Base-by-base conservation (phyloP, 2,329 filamentous ascomycete genomes). In the Verticillium tricorpus region DNA sequence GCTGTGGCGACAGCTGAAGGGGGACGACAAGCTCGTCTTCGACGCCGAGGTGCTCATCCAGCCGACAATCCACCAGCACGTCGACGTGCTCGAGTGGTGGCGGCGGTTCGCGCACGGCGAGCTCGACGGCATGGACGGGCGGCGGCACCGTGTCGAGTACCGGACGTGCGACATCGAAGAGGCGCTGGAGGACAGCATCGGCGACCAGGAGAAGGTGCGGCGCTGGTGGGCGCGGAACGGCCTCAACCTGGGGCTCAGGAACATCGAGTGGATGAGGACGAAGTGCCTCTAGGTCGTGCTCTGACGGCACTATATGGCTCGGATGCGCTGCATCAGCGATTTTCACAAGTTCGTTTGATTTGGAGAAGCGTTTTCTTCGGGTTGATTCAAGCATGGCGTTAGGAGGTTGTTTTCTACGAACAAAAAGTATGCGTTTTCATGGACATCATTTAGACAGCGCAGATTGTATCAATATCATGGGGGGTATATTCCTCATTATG, bases 81-180 rank as follows among this genome's bases (percentile, higher is more conserved):
- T 93, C 3, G 82, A 87, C 39, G 92, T 97, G 25, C 79, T 98
- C 8, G 92, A 97, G 72, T 97, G 94, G 94, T 97, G 94, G 93
- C 90, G 91, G 70, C 82, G 82, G 60, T 90, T 88, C 68, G 84
- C 85, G 8, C 78, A 83, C 60, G 81, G 84, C 57, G 79, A 82
- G 69, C 76, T 85, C 35, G 78, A 78, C 1, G 82, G 79, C 50
- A 85, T 81, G 83, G 76, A 80, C 50, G 83, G 82, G 17, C 76
- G 80, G 35, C 78, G 78, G 65, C 82, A 93, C 67, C 84, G 85
- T 59, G 93, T 97, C 31, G 92, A 96, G 74, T 97, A 97, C 76
- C 93, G 94, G 74, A 96, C 92, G 1, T 97, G 93, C 74, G 93
- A 96, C 74, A 95, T 98, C 64, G 93, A 97, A 73, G 94, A 97